Base-by-base conservation (phyloP, 805 yeast genomes). In the Wickerhamiella kurtzmanii region DNA sequence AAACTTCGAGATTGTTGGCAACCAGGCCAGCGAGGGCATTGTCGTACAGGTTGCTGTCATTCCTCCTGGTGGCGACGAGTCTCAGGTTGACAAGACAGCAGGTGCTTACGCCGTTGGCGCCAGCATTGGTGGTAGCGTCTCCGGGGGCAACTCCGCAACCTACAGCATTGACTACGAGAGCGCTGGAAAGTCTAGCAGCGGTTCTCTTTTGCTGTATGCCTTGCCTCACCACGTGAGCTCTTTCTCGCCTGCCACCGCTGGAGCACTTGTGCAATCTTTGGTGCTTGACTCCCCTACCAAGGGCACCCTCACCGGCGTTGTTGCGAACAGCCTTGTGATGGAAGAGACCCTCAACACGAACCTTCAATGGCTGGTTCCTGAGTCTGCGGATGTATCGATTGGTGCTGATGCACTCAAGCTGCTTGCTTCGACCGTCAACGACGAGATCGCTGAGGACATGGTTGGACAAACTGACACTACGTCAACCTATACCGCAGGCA, bases 401-500 rank as follows among this genome's bases (percentile, higher is more conserved):
- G 53, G 60, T 61, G 22, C 69, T 51, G 71, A 65, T 1, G 69
- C 71, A 1, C 60, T 68, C 36, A 53, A 60, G 2, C 48, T 64
- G 25, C 73, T 82, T 32, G 61, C 65, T 9, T 54, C 60, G 18
- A 74, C 74, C 1, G 81, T 83, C 2, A 58, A 55, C n/a, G 50
- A 61, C 3, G 92, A 82, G 54, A 61, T 74, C 8, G 56, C 69
- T 22, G 75, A 69, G 45, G 83, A 80, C 51, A 71, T 81, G 35
- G 64, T 65, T 3, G 72, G 70, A 16, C 74, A 72, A 62, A 72
- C 81, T n/a, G 67, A 81, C 56, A 67, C 80, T 9, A 85, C 85
- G 51, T 85, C 96, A 0, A 88, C 88, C 83, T 89, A 89, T 64
- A 78, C 84, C 18, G 74, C 94, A 2, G 98, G 97, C 11, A 89